Base-by-base conservation (phyloP, 2,329 filamentous ascomycete species). In the Microdochium bolleyi region DNA sequence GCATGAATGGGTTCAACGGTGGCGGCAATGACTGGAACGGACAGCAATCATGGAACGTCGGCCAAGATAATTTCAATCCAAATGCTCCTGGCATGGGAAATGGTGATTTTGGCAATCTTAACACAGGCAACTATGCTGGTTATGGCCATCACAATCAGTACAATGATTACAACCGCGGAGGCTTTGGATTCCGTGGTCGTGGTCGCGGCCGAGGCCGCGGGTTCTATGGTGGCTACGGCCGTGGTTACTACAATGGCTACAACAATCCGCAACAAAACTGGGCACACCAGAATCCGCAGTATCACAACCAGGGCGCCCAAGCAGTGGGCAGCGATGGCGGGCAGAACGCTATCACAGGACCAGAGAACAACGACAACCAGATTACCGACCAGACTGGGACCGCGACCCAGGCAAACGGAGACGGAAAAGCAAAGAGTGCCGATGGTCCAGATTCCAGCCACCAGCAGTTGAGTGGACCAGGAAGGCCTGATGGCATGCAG, bases 1-100 rank as follows among this genome's bases (percentile, higher is more conserved):
- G 82, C 68, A 81, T 88, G 83, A 75, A 64, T 66, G 82, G 84
- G 66, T 84, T 83, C 73, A 81, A 82, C 74, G 82, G 82, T 72
- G 79, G 80, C 68, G 78, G 86, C 81, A 83, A 85, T 82, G 85
- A 84, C 77, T 89, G 86, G 85, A 88, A 86, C 78, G 80, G 80
- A 77, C 85, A 87, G 75, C 85, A 88, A 76, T 83, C 85, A 79
- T 90, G 86, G 87, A 88, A 85, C 85, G 82, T 83, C 79, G 82
- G 83, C 79, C 85, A 87, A 86, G 86, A 89, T 89, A 90, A 89
- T 87, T 89, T 83, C 85, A 91, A 84, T 84, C 80, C 83, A 87
- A 89, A 83, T 88, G 84, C 83, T 82, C 80, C 82, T 80, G 83
- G 84, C 79, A 88, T 88, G 82, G 84, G 83, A 74, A 79, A 79